These are phyloP conservation scores for Globomyces pollinis-pini DNA, from an alignment of 192 early-diverging fungal genomes.

Conservation along the genomic window DNA sequence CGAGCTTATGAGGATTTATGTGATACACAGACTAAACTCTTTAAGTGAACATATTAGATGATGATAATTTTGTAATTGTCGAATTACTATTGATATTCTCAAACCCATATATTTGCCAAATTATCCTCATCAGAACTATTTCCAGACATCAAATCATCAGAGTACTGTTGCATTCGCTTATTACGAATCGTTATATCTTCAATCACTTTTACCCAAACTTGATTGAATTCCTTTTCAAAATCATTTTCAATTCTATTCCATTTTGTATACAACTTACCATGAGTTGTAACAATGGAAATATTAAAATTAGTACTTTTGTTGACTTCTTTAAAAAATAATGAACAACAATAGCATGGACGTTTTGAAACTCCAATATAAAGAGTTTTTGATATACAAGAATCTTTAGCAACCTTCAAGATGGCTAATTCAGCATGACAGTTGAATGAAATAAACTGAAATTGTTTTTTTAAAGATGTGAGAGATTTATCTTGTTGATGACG, in stretches of 20 bases:
- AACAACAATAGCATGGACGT: neutral
- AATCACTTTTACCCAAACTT: neutral
- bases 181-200: neutral
- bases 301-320: neutral
- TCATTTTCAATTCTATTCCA: neutral
- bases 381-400: neutral
- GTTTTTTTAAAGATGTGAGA: neutral
- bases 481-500: neutral
- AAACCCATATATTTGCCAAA: neutral
- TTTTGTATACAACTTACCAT: neutral
- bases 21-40: too few relatives aligned
- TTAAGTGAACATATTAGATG: too few relatives aligned
- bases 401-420: neutral
- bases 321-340: neutral
- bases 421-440: neutral
- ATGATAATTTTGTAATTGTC: too few relatives aligned
- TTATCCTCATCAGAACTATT: neutral
- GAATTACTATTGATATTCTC: too few relatives aligned
- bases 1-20: too few relatives aligned
- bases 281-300: neutral
- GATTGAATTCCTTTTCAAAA: neutral
- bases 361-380: neutral
- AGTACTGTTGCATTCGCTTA: neutral
- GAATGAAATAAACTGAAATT: neutral
- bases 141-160: neutral